Percentiles rank a stretch among this genome's conserved stretches.
phyloP scores from a whole-genome alignment of 441 rosid species.

The Mallotus repandus region DNA sequence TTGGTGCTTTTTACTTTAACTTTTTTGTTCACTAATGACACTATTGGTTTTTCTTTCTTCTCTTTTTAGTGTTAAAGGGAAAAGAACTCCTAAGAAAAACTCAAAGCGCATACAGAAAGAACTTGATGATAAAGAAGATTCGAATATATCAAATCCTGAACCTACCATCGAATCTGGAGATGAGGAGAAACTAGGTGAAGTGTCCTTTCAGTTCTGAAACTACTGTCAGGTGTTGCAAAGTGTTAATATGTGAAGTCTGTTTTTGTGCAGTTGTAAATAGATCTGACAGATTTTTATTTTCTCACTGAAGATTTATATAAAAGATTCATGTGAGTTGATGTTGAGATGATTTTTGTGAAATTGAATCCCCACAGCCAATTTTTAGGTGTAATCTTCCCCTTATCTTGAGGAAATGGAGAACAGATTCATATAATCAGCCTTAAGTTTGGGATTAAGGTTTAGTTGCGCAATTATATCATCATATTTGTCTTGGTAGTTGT shows the following conservation, averaged over 20 bases:
- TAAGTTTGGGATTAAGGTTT: background rate
- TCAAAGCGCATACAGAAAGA: constrained; percentile 36
- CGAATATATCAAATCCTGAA: constrained; percentile 46
- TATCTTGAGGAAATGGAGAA: background rate
- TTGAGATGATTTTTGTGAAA: background rate
- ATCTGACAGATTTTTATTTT: background rate
- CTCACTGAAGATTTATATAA: background rate
- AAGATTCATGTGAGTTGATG: background rate
- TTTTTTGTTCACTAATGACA: constrained; percentile 19
- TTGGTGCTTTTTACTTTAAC: constrained; percentile 14
- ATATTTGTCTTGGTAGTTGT: background rate
- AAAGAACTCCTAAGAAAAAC: constrained; percentile 84
- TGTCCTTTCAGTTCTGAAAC: constrained; percentile 5
- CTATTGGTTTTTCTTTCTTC: constrained; percentile 15
- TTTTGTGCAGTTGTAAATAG: background rate
- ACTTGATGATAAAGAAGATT: constrained; percentile 42
- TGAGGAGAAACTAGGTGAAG: constrained; percentile 37
- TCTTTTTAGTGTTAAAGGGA: constrained; percentile 60
- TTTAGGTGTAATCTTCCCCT: background rate
- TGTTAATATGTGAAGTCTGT: background rate
- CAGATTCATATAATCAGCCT: background rate
- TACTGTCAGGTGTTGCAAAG: background rate
- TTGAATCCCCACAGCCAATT: background rate
- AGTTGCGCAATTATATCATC: background rate
- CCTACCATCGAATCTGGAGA: constrained; percentile 23